Conservation (phyloP, 306 rosid genomes). For the Adenanthera pavonina region DNA sequence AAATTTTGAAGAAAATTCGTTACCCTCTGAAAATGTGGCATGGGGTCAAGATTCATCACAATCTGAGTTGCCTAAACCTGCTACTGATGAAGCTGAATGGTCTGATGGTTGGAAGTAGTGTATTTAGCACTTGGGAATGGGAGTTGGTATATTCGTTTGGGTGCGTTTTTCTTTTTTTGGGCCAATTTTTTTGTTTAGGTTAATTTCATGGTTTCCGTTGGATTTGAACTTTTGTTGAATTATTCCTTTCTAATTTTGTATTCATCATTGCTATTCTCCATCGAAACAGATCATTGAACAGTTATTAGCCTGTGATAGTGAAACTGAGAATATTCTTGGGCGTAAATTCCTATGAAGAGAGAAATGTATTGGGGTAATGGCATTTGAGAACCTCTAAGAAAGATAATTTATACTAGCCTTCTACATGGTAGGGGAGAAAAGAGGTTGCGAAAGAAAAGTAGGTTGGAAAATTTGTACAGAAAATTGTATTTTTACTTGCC, state of each 20-base stretch:
- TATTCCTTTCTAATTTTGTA: no score
- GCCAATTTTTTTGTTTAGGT: not conserved
- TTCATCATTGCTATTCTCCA: no score
- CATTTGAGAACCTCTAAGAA: no score
- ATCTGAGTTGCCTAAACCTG: constrained; percentile 52
- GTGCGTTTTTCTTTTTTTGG: not conserved
- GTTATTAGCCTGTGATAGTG: not conserved
- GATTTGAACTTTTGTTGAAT: no score
- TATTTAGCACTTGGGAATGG: constrained; percentile 10
- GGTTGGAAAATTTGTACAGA: no score
- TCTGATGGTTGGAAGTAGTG: constrained; percentile 85
- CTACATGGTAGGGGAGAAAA: no score
- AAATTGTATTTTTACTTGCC: no score
- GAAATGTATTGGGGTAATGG: not conserved
- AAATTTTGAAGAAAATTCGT: constrained; percentile 36
- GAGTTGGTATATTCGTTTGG: not conserved
- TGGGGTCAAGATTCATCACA: constrained; percentile 39
- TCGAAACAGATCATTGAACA: not conserved
- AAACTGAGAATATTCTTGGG: not conserved
- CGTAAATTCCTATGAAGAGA: not conserved
- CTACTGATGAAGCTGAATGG: constrained; percentile 73
- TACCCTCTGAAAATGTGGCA: constrained; percentile 34
- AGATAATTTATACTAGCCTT: no score
- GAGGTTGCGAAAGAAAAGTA: no score
- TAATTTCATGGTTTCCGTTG: no score